Evolutionary conservation across 2,329 filamentous ascomycete genomes (phyloP).

Genomic region (Penicillium nordicum): DNA sequence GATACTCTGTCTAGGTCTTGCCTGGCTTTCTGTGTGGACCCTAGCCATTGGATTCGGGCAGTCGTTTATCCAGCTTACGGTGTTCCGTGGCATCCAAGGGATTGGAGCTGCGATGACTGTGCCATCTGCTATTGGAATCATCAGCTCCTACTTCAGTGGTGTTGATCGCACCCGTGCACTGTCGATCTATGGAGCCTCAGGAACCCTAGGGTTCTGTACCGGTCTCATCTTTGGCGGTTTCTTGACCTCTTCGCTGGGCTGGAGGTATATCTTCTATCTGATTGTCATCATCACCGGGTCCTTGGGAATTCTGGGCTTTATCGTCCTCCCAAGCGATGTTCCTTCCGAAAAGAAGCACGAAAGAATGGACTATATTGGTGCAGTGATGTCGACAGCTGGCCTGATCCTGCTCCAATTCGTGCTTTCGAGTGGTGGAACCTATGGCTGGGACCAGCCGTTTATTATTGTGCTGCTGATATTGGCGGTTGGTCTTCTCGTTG

Average conservation of each 20-base stretch:
- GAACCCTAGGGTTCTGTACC: slow-evolving; percentile 42
- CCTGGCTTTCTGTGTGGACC: slow-evolving; percentile 37
- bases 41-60: slow-evolving; percentile 40
- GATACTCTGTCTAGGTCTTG: slow-evolving; percentile 39
- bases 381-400: slow-evolving; percentile 42
- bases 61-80: slow-evolving; percentile 40
- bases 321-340: slow-evolving; percentile 41
- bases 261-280: slow-evolving; percentile 41
- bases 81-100: slow-evolving; percentile 47
- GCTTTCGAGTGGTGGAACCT: slow-evolving; percentile 45
- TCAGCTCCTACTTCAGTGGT: slow-evolving; percentile 42
- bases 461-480: slow-evolving; percentile 44
- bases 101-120: slow-evolving; percentile 48
- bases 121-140: slow-evolving; percentile 48
- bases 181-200: slow-evolving; percentile 41
- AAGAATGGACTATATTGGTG: slow-evolving; percentile 43
- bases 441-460: slow-evolving; percentile 47
- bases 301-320: slow-evolving; percentile 30
- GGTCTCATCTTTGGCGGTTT: slow-evolving; percentile 42
- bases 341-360: slow-evolving; percentile 32
- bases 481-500: slow-evolving; percentile 37
- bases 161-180: slow-evolving; percentile 39
- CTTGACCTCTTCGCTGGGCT: slow-evolving; percentile 39
- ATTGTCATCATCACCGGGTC: slow-evolving; percentile 34
- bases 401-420: slow-evolving; percentile 47